These are phyloP conservation scores for Aspergillus amoenus DNA, from an alignment of 2,329 filamentous ascomycete species.

Conservation along the genomic window DNA sequence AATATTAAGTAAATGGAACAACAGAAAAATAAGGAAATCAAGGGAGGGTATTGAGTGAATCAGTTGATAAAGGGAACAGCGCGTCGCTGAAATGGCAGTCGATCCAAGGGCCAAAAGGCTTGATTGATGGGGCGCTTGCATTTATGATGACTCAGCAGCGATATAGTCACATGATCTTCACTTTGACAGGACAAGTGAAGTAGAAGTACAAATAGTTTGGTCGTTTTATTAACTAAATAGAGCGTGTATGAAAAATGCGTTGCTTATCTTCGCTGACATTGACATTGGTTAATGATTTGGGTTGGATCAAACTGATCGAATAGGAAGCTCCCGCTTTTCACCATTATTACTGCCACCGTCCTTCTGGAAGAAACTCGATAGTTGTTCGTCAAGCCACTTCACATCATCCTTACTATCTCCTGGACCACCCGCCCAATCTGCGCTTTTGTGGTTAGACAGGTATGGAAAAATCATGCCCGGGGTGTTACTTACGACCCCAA, in stretches of 20 bases:
- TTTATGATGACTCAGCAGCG: slow-evolving; percentile 17
- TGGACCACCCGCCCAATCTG: slow-evolving; percentile 65
- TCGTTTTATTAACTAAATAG: neutral
- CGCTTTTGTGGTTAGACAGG: slow-evolving; percentile 18
- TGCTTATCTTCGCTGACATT: neutral
- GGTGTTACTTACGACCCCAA: slow-evolving; percentile 58
- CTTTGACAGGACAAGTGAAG: too few species aligned
- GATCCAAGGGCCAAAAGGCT: slow-evolving; percentile 5
- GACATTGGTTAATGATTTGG: neutral
- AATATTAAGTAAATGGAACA: neutral
- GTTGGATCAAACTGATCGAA: neutral
- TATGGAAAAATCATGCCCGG: neutral
- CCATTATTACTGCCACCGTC: neutral
- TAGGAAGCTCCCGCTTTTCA: neutral
- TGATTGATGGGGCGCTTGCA: slow-evolving; percentile 6
- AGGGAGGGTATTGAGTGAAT: slow-evolving; percentile 11
- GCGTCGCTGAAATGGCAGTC: slow-evolving; percentile 1
- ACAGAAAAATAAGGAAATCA: slow-evolving; percentile 10
- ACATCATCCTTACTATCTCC: slow-evolving; percentile 70
- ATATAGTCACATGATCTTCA: slow-evolving; percentile 2
- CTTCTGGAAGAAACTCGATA: slow-evolving; percentile 54
- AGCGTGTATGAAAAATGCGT: neutral
- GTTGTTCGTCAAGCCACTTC: slow-evolving; percentile 66
- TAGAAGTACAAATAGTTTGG: neutral
- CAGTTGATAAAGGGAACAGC: slow-evolving; percentile 5